Evolutionary conservation across 768 basidiomycete genomes (phyloP).

Genomic region (Pulveroboletus sp.): DNA sequence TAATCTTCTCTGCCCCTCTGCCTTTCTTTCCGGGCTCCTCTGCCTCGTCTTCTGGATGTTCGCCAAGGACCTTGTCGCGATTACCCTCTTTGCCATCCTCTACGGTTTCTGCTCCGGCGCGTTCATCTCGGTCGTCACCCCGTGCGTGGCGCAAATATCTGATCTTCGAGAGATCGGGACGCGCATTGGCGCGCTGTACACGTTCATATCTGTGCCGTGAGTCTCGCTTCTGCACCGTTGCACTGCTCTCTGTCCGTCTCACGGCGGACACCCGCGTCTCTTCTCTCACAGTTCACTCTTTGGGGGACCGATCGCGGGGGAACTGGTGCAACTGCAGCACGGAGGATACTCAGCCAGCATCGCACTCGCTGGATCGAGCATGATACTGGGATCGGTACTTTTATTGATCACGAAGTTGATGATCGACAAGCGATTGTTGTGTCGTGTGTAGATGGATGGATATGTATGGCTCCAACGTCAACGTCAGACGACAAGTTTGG

Average conservation of each 20-base stretch:
- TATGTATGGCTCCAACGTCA: neutral
- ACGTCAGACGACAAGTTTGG: neutral
- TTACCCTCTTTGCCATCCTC: conserved; percentile 48
- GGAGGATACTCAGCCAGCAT: conserved; percentile 51
- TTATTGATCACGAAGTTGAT: conserved; percentile 47
- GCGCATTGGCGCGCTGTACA: conserved; percentile 62
- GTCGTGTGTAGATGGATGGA: conserved; percentile 37
- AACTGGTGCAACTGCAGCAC: conserved; percentile 42
- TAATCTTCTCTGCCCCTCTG: conserved; percentile 60
- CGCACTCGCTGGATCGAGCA: conserved; percentile 52
- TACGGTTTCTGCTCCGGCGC: conserved; percentile 68
- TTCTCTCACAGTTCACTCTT: conserved; percentile 45
- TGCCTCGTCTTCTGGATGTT: conserved; percentile 57
- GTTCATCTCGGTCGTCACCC: conserved; percentile 62
- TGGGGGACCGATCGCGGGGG: conserved; percentile 62
- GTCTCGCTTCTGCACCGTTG: conserved; percentile 27
- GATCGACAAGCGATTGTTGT: conserved; percentile 40
- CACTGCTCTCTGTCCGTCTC: neutral
- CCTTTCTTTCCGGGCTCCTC: conserved; percentile 57
- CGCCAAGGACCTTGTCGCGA: conserved; percentile 33
- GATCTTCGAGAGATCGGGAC: conserved; percentile 54
- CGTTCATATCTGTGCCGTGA: conserved; percentile 64
- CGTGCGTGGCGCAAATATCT: conserved; percentile 65
- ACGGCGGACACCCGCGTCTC: neutral
- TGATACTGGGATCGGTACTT: conserved; percentile 56